A percentile compares a stretch with the other conserved stretches of the same genome.
phyloP scores from a whole-genome alignment of 768 basidiomycete genomes.

The Russula brevipes region DNA sequence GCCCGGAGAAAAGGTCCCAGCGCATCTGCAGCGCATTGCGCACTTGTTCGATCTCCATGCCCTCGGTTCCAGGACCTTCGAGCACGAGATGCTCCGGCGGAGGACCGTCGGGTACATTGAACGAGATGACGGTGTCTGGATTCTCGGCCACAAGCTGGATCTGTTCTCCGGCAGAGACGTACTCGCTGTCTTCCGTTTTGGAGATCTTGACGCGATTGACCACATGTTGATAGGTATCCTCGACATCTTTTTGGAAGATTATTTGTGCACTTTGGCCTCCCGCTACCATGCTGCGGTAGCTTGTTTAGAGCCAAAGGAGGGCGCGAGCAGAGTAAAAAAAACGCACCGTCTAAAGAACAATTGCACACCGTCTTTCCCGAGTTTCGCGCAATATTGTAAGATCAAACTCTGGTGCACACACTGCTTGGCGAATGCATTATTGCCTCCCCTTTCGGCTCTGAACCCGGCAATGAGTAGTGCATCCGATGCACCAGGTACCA shows the following conservation, averaged over 20 bases:
- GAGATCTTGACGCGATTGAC: conserved; percentile 65
- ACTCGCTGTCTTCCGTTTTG: conserved; percentile 50
- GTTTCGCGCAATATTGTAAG: conserved; percentile 89
- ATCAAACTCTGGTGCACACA: conserved; percentile 93
- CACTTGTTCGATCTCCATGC: conserved; percentile 78
- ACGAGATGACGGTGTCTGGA: conserved; percentile 64
- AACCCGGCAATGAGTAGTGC: conserved; percentile 92
- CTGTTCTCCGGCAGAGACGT: conserved; percentile 58
- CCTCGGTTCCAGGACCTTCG: conserved; percentile 86
- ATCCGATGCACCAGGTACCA: conserved; percentile 84
- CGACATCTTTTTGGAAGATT: conserved; percentile 87
- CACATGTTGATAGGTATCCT: conserved; percentile 81
- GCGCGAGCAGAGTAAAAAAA: background rate
- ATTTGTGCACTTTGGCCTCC: conserved; percentile 68
- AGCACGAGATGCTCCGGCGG: conserved; percentile 81
- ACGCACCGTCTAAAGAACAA: conserved; percentile 90
- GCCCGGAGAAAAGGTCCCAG: conserved; percentile 85
- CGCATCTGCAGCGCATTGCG: conserved; percentile 78
- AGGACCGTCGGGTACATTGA: conserved; percentile 94
- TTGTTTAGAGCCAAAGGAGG: conserved; percentile 1
- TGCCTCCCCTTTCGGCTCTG: conserved; percentile 66
- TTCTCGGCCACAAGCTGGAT: conserved; percentile 96
- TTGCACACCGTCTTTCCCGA: conserved; percentile 85
- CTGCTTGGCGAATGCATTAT: conserved; percentile 65
- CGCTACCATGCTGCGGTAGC: conserved; percentile 66